Conservation (phyloP, 768 basidiomycete genomes). For the Mycena amicta region DNA sequence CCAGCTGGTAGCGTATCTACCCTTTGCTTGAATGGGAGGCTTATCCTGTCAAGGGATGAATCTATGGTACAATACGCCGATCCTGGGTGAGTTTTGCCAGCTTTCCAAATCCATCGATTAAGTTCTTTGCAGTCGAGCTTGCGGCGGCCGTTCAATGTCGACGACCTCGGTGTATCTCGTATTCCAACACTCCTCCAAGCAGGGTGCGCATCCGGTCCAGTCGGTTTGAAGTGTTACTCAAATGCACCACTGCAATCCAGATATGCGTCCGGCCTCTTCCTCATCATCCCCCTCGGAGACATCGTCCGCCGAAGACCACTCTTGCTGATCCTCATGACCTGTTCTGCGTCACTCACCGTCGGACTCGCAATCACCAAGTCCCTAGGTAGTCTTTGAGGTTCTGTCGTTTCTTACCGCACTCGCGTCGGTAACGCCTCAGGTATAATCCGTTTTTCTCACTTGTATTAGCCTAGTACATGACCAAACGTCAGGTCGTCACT, state of each 20-base stretch:
- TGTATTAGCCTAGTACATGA: too few relatives aligned
- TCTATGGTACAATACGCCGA: slow-evolving; percentile 59
- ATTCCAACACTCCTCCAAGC: slow-evolving; percentile 51
- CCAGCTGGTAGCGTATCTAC: background rate
- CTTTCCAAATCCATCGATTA: background rate
- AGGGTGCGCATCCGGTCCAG: too few relatives aligned
- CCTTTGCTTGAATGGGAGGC: too few relatives aligned
- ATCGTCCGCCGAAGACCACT: slow-evolving; percentile 59
- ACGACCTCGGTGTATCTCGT: slow-evolving; percentile 22
- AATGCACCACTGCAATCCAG: slow-evolving; percentile 25
- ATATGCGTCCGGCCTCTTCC: slow-evolving; percentile 53
- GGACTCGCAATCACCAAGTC: slow-evolving; percentile 50
- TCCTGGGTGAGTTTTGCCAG: slow-evolving; percentile 34
- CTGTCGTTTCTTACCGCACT: slow-evolving; percentile 56
- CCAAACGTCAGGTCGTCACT: slow-evolving; percentile 12
- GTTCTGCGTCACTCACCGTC: slow-evolving; percentile 49
- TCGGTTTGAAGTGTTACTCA: background rate
- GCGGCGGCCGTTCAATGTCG: slow-evolving; percentile 28
- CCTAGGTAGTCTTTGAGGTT: slow-evolving; percentile 48
- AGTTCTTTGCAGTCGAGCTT: slow-evolving; percentile 25
- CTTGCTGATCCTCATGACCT: slow-evolving; percentile 44
- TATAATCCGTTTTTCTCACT: slow-evolving; percentile 19
- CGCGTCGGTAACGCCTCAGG: slow-evolving; percentile 52
- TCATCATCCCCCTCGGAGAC: slow-evolving; percentile 65
- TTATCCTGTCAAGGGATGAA: slow-evolving; percentile 45